A percentile compares a stretch with the other conserved stretches of the same genome.
Evolutionary conservation across 129 eudicot species (phyloP).

Genomic region (Flaveria trinervia): DNA sequence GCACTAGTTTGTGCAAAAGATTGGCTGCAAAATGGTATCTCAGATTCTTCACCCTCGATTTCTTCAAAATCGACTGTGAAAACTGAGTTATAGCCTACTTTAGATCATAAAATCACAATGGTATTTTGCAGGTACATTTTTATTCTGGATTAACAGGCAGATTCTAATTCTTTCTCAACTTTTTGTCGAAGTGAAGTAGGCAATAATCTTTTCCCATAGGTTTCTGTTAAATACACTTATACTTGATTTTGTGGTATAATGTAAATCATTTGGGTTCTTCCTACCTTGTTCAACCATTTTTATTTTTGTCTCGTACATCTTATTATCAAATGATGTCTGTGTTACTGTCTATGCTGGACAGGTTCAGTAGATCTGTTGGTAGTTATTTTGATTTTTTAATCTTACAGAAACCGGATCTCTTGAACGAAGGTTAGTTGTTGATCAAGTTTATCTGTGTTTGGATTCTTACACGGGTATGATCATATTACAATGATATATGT

Average conservation of each 20-base stretch:
- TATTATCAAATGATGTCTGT: background rate
- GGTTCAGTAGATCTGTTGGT: background rate
- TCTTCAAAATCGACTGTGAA: conserved; percentile 35
- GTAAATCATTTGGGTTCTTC: conserved; percentile 35
- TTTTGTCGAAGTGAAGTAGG: conserved; percentile 30
- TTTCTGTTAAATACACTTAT: conserved; percentile 20
- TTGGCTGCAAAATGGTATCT: conserved; percentile 63
- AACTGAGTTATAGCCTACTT: conserved; percentile 35
- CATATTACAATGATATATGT: background rate
- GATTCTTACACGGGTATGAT: background rate
- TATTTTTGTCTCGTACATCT: background rate
- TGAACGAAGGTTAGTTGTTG: background rate
- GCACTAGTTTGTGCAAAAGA: conserved; percentile 84
- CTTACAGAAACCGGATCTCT: background rate
- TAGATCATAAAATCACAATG: background rate
- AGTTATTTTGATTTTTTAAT: background rate
- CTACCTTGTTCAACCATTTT: background rate
- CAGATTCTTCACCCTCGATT: conserved; percentile 20
- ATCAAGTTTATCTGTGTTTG: background rate
- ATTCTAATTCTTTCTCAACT: conserved; percentile 2
- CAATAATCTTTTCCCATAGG: conserved; percentile 23
- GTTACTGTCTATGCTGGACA: background rate
- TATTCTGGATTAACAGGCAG: background rate
- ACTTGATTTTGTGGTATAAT: conserved; percentile 34
- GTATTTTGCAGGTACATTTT: conserved; percentile 16